Base-by-base conservation (phyloP, 306 rosid species). In the Vigna radiata region DNA sequence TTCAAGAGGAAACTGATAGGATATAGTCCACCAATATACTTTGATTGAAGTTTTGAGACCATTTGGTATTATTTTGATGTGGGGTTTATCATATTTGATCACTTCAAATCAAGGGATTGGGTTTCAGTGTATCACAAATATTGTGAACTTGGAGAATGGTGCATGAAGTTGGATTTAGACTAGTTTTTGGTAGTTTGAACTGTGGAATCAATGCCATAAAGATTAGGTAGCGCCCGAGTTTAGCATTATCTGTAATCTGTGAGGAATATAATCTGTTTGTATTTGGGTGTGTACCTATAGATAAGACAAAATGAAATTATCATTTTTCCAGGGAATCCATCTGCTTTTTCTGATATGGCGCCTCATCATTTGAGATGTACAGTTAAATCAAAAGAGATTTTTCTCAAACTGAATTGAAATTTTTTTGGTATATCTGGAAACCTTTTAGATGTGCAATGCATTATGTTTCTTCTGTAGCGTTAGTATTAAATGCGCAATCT, bases 181-280 rank as follows among this genome's bases (percentile, higher is more conserved):
- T 49, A 39, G 72, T 19, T 68, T 47, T 27, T 47, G n/a, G 27
- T 46, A 44, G 18, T 74, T 76, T 66, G 11, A 67, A 48, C 29
- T 36, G 16, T 52, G 49, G 33, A 68, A 76, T 68, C 47, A 75
- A 59, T 81, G 53, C 56, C 29, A 21, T 60, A 65, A 53, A 72
- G 33, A 50, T 62, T 49, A 33, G 29, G 3, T 33, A 36, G 29
- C 23, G 33, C 4, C 27, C 36, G 8, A 41, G 53, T 75, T 13
- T 56, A 36, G 41, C 63, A 16, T 15, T 70, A 33, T 54, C 29
- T 41, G 70, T 9, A 47, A 11, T 65, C 4, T 21, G 44, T 48
- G 72, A 25, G 19, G 19, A 50, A 37, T 19, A 21, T 17, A 50
- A 37, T 55, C 33, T 68, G 37, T 66, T 29, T 60, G 25, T 49